These are phyloP conservation scores for Lablab purpureus DNA, from an alignment of 306 rosid species.

Conservation along the genomic window DNA sequence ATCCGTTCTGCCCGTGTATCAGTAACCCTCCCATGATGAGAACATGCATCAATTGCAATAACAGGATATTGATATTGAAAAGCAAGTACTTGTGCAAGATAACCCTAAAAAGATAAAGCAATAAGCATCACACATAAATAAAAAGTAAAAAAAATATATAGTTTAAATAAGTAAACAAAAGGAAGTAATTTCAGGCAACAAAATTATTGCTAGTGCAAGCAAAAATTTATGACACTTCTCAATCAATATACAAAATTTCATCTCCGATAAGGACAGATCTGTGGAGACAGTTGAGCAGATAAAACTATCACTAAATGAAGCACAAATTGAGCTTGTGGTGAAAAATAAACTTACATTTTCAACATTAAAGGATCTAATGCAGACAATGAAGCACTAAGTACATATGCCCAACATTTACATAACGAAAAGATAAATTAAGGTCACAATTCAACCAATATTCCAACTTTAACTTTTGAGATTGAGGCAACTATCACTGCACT, in stretches of 20 bases:
- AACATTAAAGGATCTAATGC: not conserved
- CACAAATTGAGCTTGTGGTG: not conserved
- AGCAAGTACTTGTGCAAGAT: slow-evolving; percentile 91
- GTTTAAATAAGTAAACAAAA: slow-evolving; percentile 13
- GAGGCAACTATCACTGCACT: slow-evolving; percentile 11
- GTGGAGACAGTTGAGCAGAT: slow-evolving; percentile 21
- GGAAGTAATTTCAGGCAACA: slow-evolving; percentile 18
- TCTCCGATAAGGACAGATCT: slow-evolving; percentile 17
- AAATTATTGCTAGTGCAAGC: slow-evolving; percentile 25
- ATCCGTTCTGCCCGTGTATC: slow-evolving; percentile 79
- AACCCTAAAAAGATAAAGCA: slow-evolving; percentile 63
- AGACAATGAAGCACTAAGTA: slow-evolving; percentile 10
- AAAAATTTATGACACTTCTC: slow-evolving; percentile 12
- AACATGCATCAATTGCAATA: slow-evolving; percentile 88
- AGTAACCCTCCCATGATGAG: slow-evolving; percentile 90
- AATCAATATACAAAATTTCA: slow-evolving; percentile 32
- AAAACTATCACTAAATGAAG: slow-evolving; percentile 31
- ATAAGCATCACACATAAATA: slow-evolving; percentile 12
- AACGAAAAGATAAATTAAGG: slow-evolving; percentile 1
- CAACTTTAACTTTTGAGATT: slow-evolving; percentile 10
- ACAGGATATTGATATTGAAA: slow-evolving; percentile 83
- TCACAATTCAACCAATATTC: slow-evolving; percentile 24
- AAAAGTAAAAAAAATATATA: slow-evolving; percentile 12
- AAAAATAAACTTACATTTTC: slow-evolving; percentile 23
- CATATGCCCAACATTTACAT: slow-evolving; percentile 5